These are phyloP conservation scores for Hymenoscyphus fructigenus DNA, from an alignment of 2,329 filamentous ascomycete genomes.

Conservation along the genomic window DNA sequence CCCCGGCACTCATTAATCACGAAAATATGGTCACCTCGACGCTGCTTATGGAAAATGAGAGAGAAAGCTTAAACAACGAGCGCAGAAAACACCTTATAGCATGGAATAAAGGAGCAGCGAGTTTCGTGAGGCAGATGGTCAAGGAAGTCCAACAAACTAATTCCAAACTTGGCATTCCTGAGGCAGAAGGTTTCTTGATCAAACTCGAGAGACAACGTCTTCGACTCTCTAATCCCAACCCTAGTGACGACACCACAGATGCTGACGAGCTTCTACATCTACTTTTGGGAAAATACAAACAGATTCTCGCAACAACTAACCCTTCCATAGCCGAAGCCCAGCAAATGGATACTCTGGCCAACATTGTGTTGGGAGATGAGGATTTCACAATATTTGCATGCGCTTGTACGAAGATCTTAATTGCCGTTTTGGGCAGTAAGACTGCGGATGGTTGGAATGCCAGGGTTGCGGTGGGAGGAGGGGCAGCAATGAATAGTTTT, in stretches of 20 bases:
- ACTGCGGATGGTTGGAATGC: not conserved
- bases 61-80: not conserved
- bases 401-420: not conserved
- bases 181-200: not conserved
- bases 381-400: not conserved
- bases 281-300: not conserved
- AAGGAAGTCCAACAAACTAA: not conserved
- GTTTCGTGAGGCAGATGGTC: not conserved
- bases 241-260: not conserved
- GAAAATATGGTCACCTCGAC: not conserved
- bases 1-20: not conserved
- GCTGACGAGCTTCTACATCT: not conserved
- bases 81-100: not conserved
- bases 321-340: not conserved
- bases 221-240: not conserved
- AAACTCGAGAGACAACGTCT: not conserved
- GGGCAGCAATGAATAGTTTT: not conserved
- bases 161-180: not conserved
- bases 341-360: not conserved
- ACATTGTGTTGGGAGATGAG: not conserved
- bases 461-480: not conserved
- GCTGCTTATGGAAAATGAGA: not conserved
- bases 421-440: not conserved
- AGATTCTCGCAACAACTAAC: not conserved
- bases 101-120: not conserved